Evolutionary conservation across 768 basidiomycete species (phyloP).

Genomic region (Amanita muscaria): DNA sequence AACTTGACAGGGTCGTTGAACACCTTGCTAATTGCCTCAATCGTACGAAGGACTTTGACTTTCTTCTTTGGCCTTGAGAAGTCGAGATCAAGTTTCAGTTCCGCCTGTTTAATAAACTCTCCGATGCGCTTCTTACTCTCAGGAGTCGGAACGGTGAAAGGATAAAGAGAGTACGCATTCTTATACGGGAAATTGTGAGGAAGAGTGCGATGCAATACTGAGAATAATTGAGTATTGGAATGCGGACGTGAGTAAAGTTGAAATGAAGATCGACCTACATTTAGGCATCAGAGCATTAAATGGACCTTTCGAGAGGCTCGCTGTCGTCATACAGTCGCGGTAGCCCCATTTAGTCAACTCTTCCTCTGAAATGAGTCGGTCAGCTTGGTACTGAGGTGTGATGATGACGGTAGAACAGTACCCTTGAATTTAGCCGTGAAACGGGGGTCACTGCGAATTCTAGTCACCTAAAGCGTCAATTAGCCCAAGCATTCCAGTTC

Average conservation of each 20-base stretch:
- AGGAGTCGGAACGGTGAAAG: slow-evolving; percentile 11
- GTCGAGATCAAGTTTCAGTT: slow-evolving; percentile 6
- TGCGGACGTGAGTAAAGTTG: no score
- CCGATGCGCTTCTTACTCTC: slow-evolving; percentile 2
- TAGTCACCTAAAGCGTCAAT: slow-evolving; percentile 18
- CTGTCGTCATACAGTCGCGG: slow-evolving; percentile 12
- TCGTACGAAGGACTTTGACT: slow-evolving; percentile 10
- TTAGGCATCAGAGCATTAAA: slow-evolving; percentile 15
- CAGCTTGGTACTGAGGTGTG: no score
- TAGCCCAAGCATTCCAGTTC: no score
- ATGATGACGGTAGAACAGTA: neutral
- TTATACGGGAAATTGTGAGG: slow-evolving; percentile 16
- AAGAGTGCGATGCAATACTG: slow-evolving; percentile 19
- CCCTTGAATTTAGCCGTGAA: slow-evolving; percentile 13
- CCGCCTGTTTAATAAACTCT: neutral
- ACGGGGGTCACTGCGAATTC: slow-evolving; percentile 16
- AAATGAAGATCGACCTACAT: slow-evolving; percentile 9
- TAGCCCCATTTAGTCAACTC: slow-evolving; percentile 16
- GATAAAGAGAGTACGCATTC: slow-evolving; percentile 18
- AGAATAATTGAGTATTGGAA: neutral
- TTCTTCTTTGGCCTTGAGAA: neutral
- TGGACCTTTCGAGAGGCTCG: slow-evolving; percentile 12
- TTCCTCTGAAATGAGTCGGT: neutral
- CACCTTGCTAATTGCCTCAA: slow-evolving; percentile 14
- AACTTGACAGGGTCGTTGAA: slow-evolving; percentile 13